Percentiles rank a stretch among this genome's conserved stretches.
Evolutionary conservation across 2,329 filamentous ascomycete genomes (phyloP).

Genomic region (Pseudogymnoascus sp.): DNA sequence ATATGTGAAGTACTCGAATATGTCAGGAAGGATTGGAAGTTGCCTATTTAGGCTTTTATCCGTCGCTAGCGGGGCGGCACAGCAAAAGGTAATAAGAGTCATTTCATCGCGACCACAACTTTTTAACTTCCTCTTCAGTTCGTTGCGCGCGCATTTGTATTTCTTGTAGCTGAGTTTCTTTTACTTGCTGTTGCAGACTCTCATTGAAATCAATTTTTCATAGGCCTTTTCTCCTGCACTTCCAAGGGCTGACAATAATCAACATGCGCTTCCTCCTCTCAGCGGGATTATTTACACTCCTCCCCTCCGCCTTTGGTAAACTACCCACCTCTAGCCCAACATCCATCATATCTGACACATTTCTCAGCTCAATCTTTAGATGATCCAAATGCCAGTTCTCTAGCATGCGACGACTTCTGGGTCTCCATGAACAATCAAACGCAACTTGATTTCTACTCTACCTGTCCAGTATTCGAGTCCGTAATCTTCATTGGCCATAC

Average conservation of each 20-base stretch:
- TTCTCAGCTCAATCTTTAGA: neutral
- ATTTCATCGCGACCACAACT: neutral
- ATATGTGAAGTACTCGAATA: neutral
- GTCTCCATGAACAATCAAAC: conserved; percentile 5
- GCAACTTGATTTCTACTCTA: conserved; percentile 10
- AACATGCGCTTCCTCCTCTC: neutral
- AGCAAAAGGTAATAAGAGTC: neutral
- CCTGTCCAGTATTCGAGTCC: neutral
- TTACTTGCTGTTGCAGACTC: neutral
- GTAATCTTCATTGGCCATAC: conserved; percentile 8
- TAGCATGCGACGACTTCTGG: neutral
- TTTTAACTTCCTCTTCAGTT: neutral
- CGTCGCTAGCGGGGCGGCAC: neutral
- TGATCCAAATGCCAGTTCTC: neutral
- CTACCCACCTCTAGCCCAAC: neutral
- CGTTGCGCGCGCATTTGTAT: neutral
- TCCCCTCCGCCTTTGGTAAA: neutral
- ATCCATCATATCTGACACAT: neutral
- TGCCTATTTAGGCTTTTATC: neutral
- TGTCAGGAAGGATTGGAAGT: neutral
- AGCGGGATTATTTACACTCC: neutral
- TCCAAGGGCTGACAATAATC: neutral
- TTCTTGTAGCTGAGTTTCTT: neutral
- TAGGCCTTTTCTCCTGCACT: neutral
- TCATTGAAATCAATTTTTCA: neutral